Conservation (phyloP, 129 eudicot genomes). For the Arctium lappa region DNA sequence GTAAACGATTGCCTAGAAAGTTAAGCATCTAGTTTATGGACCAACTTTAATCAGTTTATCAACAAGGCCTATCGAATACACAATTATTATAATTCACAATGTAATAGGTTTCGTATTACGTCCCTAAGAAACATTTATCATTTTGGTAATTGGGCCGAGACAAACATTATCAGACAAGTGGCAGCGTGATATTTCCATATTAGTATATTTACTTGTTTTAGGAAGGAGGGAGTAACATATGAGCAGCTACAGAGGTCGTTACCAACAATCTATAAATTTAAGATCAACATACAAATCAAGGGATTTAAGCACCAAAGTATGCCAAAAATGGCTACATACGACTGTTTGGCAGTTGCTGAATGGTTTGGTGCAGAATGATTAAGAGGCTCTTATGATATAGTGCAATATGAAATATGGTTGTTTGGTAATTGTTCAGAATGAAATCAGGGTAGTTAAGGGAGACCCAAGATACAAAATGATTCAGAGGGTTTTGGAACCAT, state of each 20-base stretch:
- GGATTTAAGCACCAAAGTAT: slow-evolving; percentile 2
- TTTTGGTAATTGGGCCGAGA: neutral
- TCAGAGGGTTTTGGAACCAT: too few relatives aligned
- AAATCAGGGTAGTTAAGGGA: too few relatives aligned
- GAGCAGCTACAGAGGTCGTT: neutral
- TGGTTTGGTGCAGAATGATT: too few relatives aligned
- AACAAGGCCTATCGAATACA: neutral
- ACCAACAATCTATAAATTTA: slow-evolving; percentile 2
- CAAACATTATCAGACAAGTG: slow-evolving; percentile 6
- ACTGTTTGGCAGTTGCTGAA: too few relatives aligned
- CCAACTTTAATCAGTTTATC: neutral
- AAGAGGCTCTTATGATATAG: too few relatives aligned
- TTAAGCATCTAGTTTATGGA: slow-evolving; percentile 13
- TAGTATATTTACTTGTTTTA: neutral
- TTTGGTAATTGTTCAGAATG: too few relatives aligned
- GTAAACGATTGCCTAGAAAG: slow-evolving; percentile 7
- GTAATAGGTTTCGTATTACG: neutral
- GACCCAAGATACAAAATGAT: too few relatives aligned
- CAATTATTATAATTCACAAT: neutral
- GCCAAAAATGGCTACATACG: slow-evolving; percentile 8
- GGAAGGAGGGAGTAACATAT: neutral
- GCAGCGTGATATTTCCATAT: neutral
- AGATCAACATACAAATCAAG: neutral
- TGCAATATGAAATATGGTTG: too few relatives aligned
- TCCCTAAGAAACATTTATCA: neutral